Percentiles rank a stretch among this genome's conserved stretches.
phyloP scores from a whole-genome alignment of 768 basidiomycete genomes.

The Xerocomus potaroensis region DNA sequence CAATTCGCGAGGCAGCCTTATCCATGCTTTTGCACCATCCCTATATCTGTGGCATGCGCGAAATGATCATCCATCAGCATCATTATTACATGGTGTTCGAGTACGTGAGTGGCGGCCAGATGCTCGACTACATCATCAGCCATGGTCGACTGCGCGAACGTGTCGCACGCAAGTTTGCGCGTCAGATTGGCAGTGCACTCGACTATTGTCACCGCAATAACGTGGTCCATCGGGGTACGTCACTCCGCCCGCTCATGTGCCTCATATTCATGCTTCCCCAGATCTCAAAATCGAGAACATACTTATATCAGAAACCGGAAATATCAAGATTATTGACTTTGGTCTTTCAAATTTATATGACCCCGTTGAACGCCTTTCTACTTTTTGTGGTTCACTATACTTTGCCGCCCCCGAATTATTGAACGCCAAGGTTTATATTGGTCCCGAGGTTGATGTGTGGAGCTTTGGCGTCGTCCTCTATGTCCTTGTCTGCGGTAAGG shows the following conservation, averaged over 20 bases:
- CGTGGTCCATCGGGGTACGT: constrained; percentile 86
- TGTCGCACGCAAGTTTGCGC: constrained; percentile 94
- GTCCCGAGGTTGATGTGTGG: constrained; percentile 99
- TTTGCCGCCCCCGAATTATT: constrained; percentile 98
- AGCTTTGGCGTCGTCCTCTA: constrained; percentile 98
- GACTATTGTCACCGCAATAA: constrained; percentile 97
- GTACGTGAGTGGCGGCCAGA: constrained; percentile 98
- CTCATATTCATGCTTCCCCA: constrained; percentile 7
- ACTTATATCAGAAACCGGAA: constrained; percentile 95
- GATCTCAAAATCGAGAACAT: constrained; percentile 99
- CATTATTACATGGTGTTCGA: constrained; percentile 99
- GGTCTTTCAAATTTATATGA: constrained; percentile 95
- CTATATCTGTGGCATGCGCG: constrained; percentile 98
- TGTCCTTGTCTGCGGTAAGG: constrained; percentile 96
- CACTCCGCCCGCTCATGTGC: not conserved
- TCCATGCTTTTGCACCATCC: constrained; percentile 97
- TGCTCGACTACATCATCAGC: constrained; percentile 99
- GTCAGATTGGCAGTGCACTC: constrained; percentile 94
- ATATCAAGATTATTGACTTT: constrained; percentile 99
- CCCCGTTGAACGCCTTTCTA: constrained; percentile 75
- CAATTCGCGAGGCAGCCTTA: constrained; percentile 91
- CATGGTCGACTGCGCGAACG: constrained; percentile 94
- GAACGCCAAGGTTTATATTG: constrained; percentile 94
- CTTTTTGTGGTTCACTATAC: constrained; percentile 97
- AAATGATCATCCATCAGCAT: constrained; percentile 96